Evolutionary conservation across 192 early-diverging fungal genomes (phyloP), one percentile per base, ranked within the genome.

Genomic region (Funneliformis geosporum): DNA sequence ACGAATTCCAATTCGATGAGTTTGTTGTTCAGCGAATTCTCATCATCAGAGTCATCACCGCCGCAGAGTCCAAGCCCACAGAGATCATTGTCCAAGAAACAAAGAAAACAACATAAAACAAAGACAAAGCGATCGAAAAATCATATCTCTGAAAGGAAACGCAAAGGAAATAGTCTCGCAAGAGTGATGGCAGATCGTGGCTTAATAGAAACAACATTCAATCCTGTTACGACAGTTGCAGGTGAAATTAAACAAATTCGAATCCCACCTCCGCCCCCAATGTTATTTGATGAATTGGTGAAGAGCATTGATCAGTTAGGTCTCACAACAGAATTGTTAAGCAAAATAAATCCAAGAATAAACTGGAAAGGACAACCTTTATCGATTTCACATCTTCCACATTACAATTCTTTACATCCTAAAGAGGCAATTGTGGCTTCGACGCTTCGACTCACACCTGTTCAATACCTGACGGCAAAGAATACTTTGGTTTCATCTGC

Each of bases 391-490:
- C 59, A 60, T 28, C 42, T 76, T 28, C 75, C 75, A 21, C 60
- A 76, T 64, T 92, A 88, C 65, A 81, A 84, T 47, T 80, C 83
- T 27, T 85, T 94, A 14, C 89, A 90, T 67, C 80, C 86, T 1
- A 90, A 91, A 43, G 96, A 98, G 83, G 83, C 84, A 4, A 81
- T 87, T 27, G 91, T 93, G 78, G 94, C 95, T 68, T 91, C 90
- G 16, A 93, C 91, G 8, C 87, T 98, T 68, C 92, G 96, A 44
- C 87, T 98, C 11, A 86, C 90, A 9, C 95, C 96, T 6, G 89
- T 90, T 39, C 92, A 93, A 82, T 98, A 96, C 80, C 86, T 98
- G 9, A 84, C 89, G 39, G 94, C 95, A 80, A 97, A 96, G 83
- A 82, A 87, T 25, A 92, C 90, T 40, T 85, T 98, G 72, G 88